Percentiles rank a stretch among this genome's conserved stretches.
Conservation (phyloP, 1,284 basidiomycete genomes). For the Fomitopsis betulina region DNA sequence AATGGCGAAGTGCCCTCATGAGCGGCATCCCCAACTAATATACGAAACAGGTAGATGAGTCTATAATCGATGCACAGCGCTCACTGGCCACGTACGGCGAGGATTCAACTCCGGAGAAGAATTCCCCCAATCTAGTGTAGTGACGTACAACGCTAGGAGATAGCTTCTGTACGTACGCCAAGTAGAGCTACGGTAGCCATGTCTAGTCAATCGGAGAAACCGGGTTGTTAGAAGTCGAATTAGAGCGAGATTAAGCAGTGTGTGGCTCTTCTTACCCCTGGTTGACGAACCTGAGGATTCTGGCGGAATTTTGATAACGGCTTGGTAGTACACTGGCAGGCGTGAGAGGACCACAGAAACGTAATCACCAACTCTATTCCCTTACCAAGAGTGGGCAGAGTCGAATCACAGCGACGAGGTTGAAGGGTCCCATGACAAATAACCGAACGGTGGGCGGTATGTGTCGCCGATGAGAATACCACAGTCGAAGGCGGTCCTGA, state of each 20-base stretch:
- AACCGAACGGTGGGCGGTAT: not conserved
- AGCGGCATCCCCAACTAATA: not conserved
- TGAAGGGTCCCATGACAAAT: not conserved
- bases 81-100: too few relatives aligned
- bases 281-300: not conserved
- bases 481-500: not conserved
- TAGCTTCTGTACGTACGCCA: not conserved
- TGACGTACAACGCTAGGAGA: not conserved
- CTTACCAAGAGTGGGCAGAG: not conserved
- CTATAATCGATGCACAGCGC: too few relatives aligned
- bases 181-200: not conserved
- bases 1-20: not conserved
- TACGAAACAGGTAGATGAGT: too few relatives aligned
- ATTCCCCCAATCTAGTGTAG: not conserved
- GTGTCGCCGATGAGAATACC: not conserved
- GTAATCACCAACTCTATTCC: not conserved
- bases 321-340: not conserved
- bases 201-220: not conserved
- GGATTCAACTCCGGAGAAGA: not conserved
- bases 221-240: too few relatives aligned
- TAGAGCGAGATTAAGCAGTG: too few relatives aligned
- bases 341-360: not conserved
- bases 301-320: too few relatives aligned
- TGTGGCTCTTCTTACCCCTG: not conserved
- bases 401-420: not conserved